Evolutionary conservation across 1,284 basidiomycete genomes (phyloP).

Genomic region (Pseudozyma tsukubaensis): DNA sequence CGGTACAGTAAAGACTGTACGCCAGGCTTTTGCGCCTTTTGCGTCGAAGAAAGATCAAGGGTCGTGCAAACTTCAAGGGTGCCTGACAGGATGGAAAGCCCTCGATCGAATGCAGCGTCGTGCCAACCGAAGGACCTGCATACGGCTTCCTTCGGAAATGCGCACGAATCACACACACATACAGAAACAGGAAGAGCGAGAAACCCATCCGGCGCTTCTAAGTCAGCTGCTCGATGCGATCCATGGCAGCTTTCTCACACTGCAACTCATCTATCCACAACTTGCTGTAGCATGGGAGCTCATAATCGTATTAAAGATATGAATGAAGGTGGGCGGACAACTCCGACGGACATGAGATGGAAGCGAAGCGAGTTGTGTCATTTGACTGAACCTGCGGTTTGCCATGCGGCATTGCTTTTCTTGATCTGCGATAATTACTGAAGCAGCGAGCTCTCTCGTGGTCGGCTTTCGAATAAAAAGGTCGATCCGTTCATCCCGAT

Average conservation of each 20-base stretch:
- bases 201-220: too few species aligned
- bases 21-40: too few species aligned
- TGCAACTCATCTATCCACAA: not conserved
- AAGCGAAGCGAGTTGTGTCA: not conserved
- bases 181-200: not conserved
- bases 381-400: too few species aligned
- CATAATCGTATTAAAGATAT: not conserved
- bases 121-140: too few species aligned
- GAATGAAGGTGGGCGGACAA: not conserved
- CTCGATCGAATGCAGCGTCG: slow-evolving; percentile 10
- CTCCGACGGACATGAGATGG: not conserved
- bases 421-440: not conserved
- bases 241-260: too few species aligned
- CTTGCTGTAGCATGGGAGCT: not conserved
- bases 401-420: too few species aligned
- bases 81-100: not conserved
- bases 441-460: not conserved
- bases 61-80: not conserved
- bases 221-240: too few species aligned
- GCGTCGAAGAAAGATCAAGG: too few species aligned
- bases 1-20: too few species aligned
- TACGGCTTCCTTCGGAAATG: not conserved
- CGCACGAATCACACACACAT: not conserved
- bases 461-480: not conserved
- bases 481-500: slow-evolving; percentile 7